A percentile compares a stretch with the other conserved stretches of the same genome.
phyloP scores from a whole-genome alignment of 768 basidiomycete species.

The Mycena metata region DNA sequence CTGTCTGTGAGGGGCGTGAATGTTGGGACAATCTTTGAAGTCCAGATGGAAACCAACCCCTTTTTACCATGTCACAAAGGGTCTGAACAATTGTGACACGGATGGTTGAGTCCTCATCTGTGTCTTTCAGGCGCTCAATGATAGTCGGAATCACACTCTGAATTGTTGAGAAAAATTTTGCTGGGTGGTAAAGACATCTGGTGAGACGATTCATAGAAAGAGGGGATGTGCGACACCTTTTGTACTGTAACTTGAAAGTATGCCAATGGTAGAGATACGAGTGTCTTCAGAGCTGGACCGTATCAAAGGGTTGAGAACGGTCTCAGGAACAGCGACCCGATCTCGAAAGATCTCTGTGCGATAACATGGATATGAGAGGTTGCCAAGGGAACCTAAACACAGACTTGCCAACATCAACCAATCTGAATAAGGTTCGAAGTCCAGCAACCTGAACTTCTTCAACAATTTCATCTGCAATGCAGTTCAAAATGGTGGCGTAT shows the following conservation, averaged over 20 bases:
- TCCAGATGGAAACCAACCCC: background rate
- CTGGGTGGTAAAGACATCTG: background rate
- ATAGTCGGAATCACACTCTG: background rate
- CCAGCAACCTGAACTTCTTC: background rate
- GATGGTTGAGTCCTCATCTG: background rate
- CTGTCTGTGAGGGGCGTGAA: background rate
- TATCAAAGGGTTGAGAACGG: background rate
- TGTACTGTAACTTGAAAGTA: background rate
- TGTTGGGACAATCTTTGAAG: background rate
- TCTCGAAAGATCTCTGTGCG: background rate
- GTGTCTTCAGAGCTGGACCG: background rate
- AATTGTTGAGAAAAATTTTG: background rate
- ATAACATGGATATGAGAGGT: background rate
- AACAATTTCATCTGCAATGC: background rate
- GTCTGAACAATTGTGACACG: background rate
- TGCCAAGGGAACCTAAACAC: no score
- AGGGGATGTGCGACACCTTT: background rate
- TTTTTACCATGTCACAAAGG: background rate
- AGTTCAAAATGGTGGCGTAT: background rate
- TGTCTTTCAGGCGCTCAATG: background rate
- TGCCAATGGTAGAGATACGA: background rate
- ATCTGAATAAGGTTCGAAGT: slow-evolving; percentile 1
- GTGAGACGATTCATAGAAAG: background rate
- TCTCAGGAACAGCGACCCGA: background rate
- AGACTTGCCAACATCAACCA: background rate